Base-by-base conservation (phyloP, 2,329 filamentous ascomycete species). In the Arthrinium puccinioides region DNA sequence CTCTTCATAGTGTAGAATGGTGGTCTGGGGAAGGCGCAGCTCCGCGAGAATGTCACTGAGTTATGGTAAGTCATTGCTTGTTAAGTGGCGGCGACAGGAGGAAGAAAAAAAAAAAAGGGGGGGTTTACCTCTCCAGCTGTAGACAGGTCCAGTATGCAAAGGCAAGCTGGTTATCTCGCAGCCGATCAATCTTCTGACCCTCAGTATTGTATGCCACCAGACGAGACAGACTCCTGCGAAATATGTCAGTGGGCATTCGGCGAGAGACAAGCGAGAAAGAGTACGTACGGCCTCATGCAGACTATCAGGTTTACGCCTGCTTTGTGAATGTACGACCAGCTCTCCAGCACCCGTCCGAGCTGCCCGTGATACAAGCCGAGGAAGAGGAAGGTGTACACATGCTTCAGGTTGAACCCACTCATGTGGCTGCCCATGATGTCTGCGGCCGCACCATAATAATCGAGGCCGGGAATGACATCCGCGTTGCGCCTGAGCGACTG, bases 111-210 rank as follows among this genome's bases (percentile, higher is more conserved):
- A 4, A 31, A 19, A 16, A 16, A 16, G 15, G 2, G 3, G 11
- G 29, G 34, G 10, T 60, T 48, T 59, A 87, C 83, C 82, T 95
- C 61, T 97, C 90, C 9, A 97, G 70, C 54, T 97, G 90, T 44
- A 96, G 66, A 55, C 87, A 94, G 7, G 89, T 92, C 90, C 90
- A 97, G 52, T 89, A 96, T 1, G 87, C 83, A 49, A 94, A 73
- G 11, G 83, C 69, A 24, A 83, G 69, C 39, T 82, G 69, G 52
- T 88, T 86, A 49, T 81, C 74, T 31, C 65, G 49, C 40, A 56
- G 60, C 26, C 66, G 69, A 26, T 59, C 36, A 21, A 69, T 48
- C 19, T 51, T 54, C 24, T 45, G 46, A 13, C 49, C 49, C 23
- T 59, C 49, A 2, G 51, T 49, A 41, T 66, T 64, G 36, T 69